Evolutionary conservation across 1,284 basidiomycete species (phyloP).

Genomic region (Marasmius tenuissimus): DNA sequence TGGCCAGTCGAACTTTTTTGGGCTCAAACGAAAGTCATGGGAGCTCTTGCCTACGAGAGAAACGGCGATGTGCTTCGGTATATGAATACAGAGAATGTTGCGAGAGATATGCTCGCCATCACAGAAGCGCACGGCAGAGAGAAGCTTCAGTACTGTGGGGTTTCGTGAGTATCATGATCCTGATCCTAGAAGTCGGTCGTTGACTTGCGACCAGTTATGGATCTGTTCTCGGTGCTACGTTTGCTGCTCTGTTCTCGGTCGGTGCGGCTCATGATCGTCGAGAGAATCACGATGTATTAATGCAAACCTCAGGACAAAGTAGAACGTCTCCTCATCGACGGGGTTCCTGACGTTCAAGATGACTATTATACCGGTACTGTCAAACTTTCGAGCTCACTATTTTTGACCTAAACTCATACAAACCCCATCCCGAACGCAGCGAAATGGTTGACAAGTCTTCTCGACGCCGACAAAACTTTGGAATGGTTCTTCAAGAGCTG

Average conservation of each 20-base stretch:
- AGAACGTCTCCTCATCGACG: slow-evolving; percentile 40
- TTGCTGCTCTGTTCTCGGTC: slow-evolving; percentile 50
- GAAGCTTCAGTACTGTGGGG: slow-evolving; percentile 53
- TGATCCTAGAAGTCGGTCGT: too few relatives aligned
- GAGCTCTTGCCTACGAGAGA: slow-evolving; percentile 29
- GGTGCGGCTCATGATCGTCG: background rate
- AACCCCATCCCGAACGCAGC: slow-evolving; percentile 17
- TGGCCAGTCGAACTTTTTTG: slow-evolving; percentile 21
- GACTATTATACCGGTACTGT: slow-evolving; percentile 29
- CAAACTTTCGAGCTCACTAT: background rate
- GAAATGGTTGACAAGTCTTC: slow-evolving; percentile 23
- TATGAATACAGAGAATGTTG: slow-evolving; percentile 45
- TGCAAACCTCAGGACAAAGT: slow-evolving; percentile 33
- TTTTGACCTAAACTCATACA: background rate
- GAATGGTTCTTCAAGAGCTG: slow-evolving; percentile 27
- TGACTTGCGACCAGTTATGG: slow-evolving; percentile 31
- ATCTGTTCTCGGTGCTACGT: slow-evolving; percentile 43
- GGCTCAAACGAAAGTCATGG: slow-evolving; percentile 26
- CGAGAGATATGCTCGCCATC: slow-evolving; percentile 51
- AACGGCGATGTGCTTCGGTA: slow-evolving; percentile 32
- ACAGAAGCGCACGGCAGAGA: slow-evolving; percentile 40
- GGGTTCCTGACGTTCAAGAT: slow-evolving; percentile 26
- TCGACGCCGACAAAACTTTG: slow-evolving; percentile 26
- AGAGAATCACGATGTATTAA: background rate
- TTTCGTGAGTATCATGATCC: slow-evolving; percentile 28